Evolutionary conservation across 169 alveolate genomes (phyloP).

Genomic region (Plasmodium knowlesi): DNA sequence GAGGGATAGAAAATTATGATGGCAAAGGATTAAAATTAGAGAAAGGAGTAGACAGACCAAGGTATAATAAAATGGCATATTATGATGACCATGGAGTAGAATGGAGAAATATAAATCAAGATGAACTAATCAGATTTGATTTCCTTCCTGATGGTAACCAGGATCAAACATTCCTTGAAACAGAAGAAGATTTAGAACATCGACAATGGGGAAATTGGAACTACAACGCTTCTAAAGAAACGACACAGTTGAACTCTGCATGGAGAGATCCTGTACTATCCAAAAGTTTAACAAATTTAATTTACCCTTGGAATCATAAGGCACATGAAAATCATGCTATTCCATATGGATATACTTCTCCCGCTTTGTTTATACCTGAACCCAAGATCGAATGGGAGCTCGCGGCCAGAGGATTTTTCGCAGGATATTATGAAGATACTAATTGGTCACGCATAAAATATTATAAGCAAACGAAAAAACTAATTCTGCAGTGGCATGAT

Average conservation of each 20-base stretch:
- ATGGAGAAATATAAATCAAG: constrained; percentile 78
- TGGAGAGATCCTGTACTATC: constrained; percentile 75
- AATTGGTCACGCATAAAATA: constrained; percentile 58
- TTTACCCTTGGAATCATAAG: constrained; percentile 75
- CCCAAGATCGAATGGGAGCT: constrained; percentile 80
- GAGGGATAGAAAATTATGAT: constrained; percentile 84
- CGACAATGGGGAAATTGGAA: constrained; percentile 88
- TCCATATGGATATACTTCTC: constrained; percentile 39
- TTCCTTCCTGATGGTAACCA: constrained; percentile 84
- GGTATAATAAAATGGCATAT: constrained; percentile 81
- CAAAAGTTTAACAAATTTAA: constrained; percentile 43
- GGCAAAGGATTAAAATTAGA: constrained; percentile 83
- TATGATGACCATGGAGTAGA: constrained; percentile 82
- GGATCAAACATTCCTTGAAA: constrained; percentile 80
- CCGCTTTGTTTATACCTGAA: constrained; percentile 77
- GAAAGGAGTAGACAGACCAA: constrained; percentile 82
- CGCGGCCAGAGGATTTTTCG: constrained; percentile 83
- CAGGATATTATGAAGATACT: constrained; percentile 79
- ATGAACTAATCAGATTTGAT: constrained; percentile 78
- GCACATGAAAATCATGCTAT: constrained; percentile 59
- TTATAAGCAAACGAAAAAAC: constrained; percentile 34
- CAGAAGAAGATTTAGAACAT: constrained; percentile 83
- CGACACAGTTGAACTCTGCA: constrained; percentile 63
- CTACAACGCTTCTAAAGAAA: constrained; percentile 48
- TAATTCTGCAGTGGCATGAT: constrained; percentile 68